These are phyloP conservation scores for Monilinia polystroma DNA, from an alignment of 2,329 filamentous ascomycete species.

Conservation along the genomic window DNA sequence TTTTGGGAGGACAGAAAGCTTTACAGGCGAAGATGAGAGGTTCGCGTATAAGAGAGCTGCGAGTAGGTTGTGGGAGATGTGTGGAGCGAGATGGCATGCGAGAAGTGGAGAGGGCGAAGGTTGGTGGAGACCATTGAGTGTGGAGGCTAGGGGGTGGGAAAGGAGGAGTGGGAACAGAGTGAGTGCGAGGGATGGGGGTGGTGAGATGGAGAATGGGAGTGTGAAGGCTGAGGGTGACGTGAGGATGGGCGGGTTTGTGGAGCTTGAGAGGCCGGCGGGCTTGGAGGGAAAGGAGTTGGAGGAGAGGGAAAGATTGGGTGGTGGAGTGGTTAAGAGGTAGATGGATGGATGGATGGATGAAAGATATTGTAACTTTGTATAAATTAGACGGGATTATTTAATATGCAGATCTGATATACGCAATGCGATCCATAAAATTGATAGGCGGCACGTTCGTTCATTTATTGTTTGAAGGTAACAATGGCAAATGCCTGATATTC, in stretches of 20 bases:
- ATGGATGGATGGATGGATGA: neutral
- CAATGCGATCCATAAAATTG: neutral
- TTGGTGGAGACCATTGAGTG: constrained; percentile 69
- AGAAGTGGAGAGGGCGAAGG: constrained; percentile 48
- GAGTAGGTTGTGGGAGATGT: constrained; percentile 81
- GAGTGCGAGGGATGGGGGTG: constrained; percentile 23
- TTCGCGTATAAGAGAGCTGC: constrained; percentile 79
- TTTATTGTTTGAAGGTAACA: neutral
- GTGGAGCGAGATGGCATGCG: constrained; percentile 69
- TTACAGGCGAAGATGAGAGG: constrained; percentile 77
- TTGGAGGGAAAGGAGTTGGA: constrained; percentile 38
- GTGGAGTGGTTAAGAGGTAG: neutral
- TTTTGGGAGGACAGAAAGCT: constrained; percentile 65
- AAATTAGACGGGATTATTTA: neutral
- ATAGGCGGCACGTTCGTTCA: neutral
- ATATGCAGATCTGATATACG: neutral
- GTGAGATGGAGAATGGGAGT: neutral
- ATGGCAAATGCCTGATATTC: constrained; percentile 9
- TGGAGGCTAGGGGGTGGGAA: constrained; percentile 68
- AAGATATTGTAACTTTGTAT: neutral
- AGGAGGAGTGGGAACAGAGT: neutral
- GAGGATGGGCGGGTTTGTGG: constrained; percentile 44
- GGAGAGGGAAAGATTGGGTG: constrained; percentile 21
- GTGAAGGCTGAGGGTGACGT: constrained; percentile 40
- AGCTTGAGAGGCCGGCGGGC: constrained; percentile 48